Base-by-base conservation (phyloP, 768 basidiomycete genomes). In the Lactarius hengduanensis region DNA sequence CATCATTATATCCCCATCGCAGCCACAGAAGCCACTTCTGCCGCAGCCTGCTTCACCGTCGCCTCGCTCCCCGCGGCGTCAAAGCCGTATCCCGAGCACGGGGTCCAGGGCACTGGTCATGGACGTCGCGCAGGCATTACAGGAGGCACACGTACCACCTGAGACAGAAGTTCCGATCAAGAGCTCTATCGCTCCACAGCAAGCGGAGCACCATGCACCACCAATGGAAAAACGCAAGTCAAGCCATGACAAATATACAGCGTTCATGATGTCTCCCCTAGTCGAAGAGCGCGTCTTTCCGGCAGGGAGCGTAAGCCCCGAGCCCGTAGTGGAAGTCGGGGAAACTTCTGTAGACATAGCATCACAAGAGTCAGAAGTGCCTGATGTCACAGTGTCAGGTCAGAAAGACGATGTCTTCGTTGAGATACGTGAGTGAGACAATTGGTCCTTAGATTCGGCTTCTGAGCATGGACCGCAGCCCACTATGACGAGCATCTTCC, bases 61-160 rank as follows among this genome's bases (percentile, higher is more conserved):
- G 11, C 65, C 68, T n/a, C 69, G 61, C 30, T 66, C 81, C 1
- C 79, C 83, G 6, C 72, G 76, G 4, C 81, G 80, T 60, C 83
- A 82, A 71, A 65, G 77, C 55, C 85, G 89, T 26, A 87, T 87
- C 60, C 84, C 89, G 5, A 90, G 84, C 71, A 83, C 88, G 6
- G 88, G 89, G 18, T 85, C 83, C 61, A 79, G 91, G 66, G 84
- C 88, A 22, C 84, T 86, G 16, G 89, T 86, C 28, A 92, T 92
- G 91, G 89, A 92, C 50, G 84, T 92, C 13, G 89, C 89, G 3
- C 87, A 87, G 73, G 82, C 83, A 10, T 73, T 91, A 62, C 79
- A 74, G 40, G 79, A 82, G 64, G 76, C 73, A 6, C 72, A 72
- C 7, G 64, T 57, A n/a, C 4, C 38, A 16, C 45, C 57, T 9